Conservation (phyloP, 257 asterid species). For the Plantago ovata region DNA sequence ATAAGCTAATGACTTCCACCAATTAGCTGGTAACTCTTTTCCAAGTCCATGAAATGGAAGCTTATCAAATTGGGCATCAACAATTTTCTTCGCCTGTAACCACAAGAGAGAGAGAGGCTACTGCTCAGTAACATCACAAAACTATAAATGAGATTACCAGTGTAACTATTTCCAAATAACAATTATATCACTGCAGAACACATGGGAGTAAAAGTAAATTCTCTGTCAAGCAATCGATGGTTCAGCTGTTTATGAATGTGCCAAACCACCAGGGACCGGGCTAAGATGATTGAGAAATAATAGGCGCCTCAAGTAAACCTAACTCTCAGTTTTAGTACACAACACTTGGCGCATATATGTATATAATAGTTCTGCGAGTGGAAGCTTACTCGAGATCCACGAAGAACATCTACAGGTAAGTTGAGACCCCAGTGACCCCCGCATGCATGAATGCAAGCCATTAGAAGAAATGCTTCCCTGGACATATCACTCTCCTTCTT, state of each 20-base stretch:
- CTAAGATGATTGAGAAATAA: slow-evolving; percentile 10
- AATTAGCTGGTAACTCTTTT: slow-evolving; percentile 75
- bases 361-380: slow-evolving; percentile 1
- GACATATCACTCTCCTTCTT: slow-evolving; percentile 71
- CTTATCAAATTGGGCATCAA: slow-evolving; percentile 72
- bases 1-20: slow-evolving; percentile 90
- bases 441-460: slow-evolving; percentile 79
- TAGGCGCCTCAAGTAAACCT: neutral
- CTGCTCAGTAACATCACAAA: neutral
- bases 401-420: slow-evolving; percentile 86
- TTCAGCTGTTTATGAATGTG: slow-evolving; percentile 11
- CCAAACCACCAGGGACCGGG: neutral
- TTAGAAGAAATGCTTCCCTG: slow-evolving; percentile 87
- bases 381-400: slow-evolving; percentile 87
- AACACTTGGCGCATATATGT: slow-evolving; percentile 3
- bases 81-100: slow-evolving; percentile 72
- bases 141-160: neutral
- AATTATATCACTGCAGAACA: neutral
- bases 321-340: slow-evolving; percentile 15
- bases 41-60: slow-evolving; percentile 93
- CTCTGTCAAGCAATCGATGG: slow-evolving; percentile 9
- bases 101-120: slow-evolving; percentile 18
- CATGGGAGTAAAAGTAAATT: slow-evolving; percentile 10
- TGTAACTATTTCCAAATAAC: neutral
- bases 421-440: slow-evolving; percentile 91